Evolutionary conservation across 345 rosid species (phyloP).

Genomic region (Bruguiera parviflora): DNA sequence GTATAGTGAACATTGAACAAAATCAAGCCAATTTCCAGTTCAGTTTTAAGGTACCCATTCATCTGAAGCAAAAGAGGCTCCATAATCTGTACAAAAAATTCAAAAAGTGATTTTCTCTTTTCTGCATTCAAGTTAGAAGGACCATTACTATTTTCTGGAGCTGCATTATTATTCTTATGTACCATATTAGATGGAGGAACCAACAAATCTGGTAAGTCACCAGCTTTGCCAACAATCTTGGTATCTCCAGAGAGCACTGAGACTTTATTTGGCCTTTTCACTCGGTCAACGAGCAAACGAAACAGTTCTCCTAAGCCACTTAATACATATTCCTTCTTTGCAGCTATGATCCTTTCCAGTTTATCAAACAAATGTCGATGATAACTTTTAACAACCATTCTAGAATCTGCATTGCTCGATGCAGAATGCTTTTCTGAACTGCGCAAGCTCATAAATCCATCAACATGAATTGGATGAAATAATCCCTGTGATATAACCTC

Average conservation of each 20-base stretch:
- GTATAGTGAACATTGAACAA: constrained; percentile 45
- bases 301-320: constrained; percentile 62
- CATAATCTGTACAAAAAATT: constrained; percentile 75
- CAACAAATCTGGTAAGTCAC: constrained; percentile 33
- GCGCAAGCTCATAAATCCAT: constrained; percentile 68
- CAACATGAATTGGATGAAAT: constrained; percentile 72
- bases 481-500: constrained; percentile 64
- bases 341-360: constrained; percentile 42
- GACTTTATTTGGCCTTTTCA: constrained; percentile 51
- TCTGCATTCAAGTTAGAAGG: constrained; percentile 51
- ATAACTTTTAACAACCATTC: constrained; percentile 54
- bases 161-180: constrained; percentile 23
- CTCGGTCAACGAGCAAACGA: constrained; percentile 56
- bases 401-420: constrained; percentile 26
- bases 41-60: constrained; percentile 38
- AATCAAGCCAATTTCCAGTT: constrained; percentile 32
- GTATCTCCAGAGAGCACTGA: constrained; percentile 37
- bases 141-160: constrained; percentile 35
- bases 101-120: constrained; percentile 61
- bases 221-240: constrained; percentile 24
- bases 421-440: constrained; percentile 50
- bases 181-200: constrained; percentile 20
- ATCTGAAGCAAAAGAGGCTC: constrained; percentile 69
- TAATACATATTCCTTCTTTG: constrained; percentile 43
- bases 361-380: constrained; percentile 76